Conservation (phyloP, 2,329 filamentous ascomycete genomes). For the Fusarium sp. region DNA sequence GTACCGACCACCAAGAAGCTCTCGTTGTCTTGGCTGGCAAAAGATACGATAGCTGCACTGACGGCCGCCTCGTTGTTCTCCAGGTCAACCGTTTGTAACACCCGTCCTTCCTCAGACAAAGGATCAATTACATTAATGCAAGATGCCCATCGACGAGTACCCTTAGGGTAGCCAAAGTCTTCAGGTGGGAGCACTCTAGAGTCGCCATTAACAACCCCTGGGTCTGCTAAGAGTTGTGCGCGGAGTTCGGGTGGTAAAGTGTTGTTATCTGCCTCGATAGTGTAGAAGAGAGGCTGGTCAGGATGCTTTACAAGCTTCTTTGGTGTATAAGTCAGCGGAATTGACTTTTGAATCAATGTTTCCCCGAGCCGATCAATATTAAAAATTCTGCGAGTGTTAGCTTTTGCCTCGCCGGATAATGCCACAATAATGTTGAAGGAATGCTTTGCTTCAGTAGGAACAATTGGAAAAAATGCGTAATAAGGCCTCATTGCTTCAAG, state of each 20-base stretch:
- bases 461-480: conserved; percentile 81
- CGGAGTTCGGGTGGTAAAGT: conserved; percentile 85
- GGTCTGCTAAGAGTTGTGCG: conserved; percentile 79
- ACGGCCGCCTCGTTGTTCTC: conserved; percentile 93
- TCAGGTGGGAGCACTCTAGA: conserved; percentile 77
- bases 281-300: conserved; percentile 90
- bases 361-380: conserved; percentile 88
- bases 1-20: conserved; percentile 94
- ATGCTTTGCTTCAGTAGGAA: conserved; percentile 84
- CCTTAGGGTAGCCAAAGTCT: conserved; percentile 91
- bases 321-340: conserved; percentile 90
- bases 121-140: conserved; percentile 95
- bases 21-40: conserved; percentile 90
- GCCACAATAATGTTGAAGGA: conserved; percentile 30
- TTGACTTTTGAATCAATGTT: conserved; percentile 87
- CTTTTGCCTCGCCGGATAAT: conserved; percentile 4
- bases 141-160: conserved; percentile 90
- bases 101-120: conserved; percentile 73
- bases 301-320: conserved; percentile 89
- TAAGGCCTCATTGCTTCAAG: conserved; percentile 68
- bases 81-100: conserved; percentile 83
- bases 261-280: conserved; percentile 94
- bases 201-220: conserved; percentile 78
- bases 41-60: conserved; percentile 85
- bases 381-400: conserved; percentile 77